Percentiles rank a stretch among this genome's conserved stretches.
Conservation (phyloP, 75 land plant genomes). For the Ceratopteris richardii region DNA sequence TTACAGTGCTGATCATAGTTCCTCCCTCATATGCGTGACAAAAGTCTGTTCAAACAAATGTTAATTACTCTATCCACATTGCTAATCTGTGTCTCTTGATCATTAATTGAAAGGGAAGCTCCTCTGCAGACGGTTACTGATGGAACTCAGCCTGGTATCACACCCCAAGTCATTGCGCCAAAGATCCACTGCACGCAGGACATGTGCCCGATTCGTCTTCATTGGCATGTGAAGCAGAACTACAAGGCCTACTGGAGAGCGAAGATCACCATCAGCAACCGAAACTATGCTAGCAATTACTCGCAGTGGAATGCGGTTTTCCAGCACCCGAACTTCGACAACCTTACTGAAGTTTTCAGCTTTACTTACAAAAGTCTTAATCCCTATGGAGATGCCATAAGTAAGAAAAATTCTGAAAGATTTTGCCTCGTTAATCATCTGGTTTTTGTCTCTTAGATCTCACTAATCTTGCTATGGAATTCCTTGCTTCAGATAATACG, state of each 20-base stretch:
- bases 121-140: constrained; percentile 41
- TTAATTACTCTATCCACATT: too few species aligned
- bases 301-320: constrained; percentile 65
- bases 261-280: constrained; percentile 70
- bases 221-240: constrained; percentile 86
- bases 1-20: too few species aligned
- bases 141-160: constrained; percentile 17
- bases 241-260: constrained; percentile 85
- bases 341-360: too few species aligned
- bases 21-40: too few species aligned
- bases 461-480: not conserved
- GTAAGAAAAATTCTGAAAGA: constrained; percentile 17
- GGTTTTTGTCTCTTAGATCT: not conserved
- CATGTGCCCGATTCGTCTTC: constrained; percentile 86
- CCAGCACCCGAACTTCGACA: constrained; percentile 86
- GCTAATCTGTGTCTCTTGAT: too few species aligned
- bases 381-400: constrained; percentile 50
- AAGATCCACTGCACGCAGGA: constrained; percentile 64
- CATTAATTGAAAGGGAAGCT: constrained; percentile 36
- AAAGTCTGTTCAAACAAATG: too few species aligned
- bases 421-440: not conserved
- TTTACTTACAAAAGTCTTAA: too few species aligned
- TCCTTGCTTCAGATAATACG: constrained; percentile 44
- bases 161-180: constrained; percentile 19
- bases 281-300: constrained; percentile 63